A percentile compares a stretch with the other conserved stretches of the same genome.
These are phyloP conservation scores for Fonsecaea monophora DNA, from an alignment of 2,329 filamentous ascomycete genomes.

Conservation along the genomic window DNA sequence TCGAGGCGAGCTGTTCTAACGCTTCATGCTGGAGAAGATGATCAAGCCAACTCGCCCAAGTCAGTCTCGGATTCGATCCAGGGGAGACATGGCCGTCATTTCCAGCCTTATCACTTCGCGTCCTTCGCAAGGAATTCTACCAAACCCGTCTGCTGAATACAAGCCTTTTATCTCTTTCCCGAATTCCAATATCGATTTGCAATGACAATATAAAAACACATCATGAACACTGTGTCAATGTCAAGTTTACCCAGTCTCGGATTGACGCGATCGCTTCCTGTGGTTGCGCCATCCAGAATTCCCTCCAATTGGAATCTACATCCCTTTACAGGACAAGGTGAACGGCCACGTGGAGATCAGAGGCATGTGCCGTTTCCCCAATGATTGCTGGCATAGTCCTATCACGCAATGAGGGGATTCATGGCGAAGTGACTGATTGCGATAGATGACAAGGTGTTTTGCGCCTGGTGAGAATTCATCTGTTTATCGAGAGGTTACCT, in stretches of 20 bases:
- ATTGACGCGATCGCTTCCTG: conserved; percentile 8
- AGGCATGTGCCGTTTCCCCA: background rate
- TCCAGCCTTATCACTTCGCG: background rate
- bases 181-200: background rate
- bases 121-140: too few species aligned
- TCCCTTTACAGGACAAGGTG: background rate
- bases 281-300: conserved; percentile 2
- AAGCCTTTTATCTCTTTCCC: too few species aligned
- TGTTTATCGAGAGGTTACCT: background rate
- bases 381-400: background rate
- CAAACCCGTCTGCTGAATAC: too few species aligned
- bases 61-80: background rate
- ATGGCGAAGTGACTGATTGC: background rate
- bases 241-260: background rate
- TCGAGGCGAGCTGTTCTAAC: background rate
- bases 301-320: background rate
- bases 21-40: background rate
- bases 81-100: background rate
- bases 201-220: background rate
- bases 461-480: background rate
- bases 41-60: background rate
- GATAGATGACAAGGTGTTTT: background rate
- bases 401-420: conserved; percentile 16
- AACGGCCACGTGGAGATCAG: conserved; percentile 1
- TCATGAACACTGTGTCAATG: background rate